Base-by-base conservation (phyloP, 225 moss, liverwort and hornwort genomes). In the Straminergon stramineum region DNA sequence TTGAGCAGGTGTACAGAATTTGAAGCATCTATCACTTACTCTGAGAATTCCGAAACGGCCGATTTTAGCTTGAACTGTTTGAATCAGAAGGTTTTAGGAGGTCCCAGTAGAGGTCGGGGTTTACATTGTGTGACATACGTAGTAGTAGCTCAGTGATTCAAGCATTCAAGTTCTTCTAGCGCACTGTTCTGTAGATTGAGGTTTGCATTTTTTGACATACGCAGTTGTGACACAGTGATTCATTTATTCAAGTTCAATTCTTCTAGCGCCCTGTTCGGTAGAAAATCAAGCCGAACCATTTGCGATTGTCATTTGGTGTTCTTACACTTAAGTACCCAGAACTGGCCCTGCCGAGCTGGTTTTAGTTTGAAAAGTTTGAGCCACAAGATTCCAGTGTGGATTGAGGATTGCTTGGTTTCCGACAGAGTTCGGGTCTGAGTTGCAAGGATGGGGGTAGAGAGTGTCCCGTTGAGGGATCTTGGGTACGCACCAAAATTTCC, bases 401-500 rank as follows among this genome's bases (percentile, higher is more conserved):
- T 74, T 37, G 60, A 81, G 85, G 56, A 34, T 31, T 64, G 28
- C 52, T 61, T 66, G 61, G 68, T 78, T 68, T 75, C 66, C 39
- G 31, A 12, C 21, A 52, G n/a, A 68, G 67, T 65, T 23, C 55
- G 15, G 30, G n/a, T 52, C 34, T 56, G 73, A 41, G 81, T 76
- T 60, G 66, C 34, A 7, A 75, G n/a, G 11, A 91, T 92, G 92
- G 88, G 91, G 86, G 84, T 90, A 69, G 90, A 79, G 26, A 85
- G 75, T 73, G 85, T 83, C 41, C 30, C 78, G 56, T 28, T 82
- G 77, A 64, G 81, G 69, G 63, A 56, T 48, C 71, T 61, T 27
- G 91, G 83, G 57, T 90, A 71, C 71, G 61, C 66, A 64, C 67
- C 69, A 0, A 75, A 87, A 63, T 7, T 64, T 18, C 57, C 77